Conservation (phyloP, 352 stramenopile genomes). For the Globisporangium yorkense region DNA sequence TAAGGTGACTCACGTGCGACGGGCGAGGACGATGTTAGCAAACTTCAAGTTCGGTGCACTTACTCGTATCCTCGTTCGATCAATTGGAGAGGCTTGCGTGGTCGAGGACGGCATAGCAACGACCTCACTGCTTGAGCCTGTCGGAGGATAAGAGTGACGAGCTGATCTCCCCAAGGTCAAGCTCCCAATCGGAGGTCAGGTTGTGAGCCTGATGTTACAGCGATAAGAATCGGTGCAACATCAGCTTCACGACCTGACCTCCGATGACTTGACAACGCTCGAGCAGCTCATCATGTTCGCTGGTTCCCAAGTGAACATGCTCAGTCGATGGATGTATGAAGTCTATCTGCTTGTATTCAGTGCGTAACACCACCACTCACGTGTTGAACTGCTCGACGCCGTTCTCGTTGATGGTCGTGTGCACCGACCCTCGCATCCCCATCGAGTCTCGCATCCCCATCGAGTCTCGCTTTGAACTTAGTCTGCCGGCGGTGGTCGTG, state of each 20-base stretch:
- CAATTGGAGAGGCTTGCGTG: too few species aligned
- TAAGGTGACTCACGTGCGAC: too few species aligned
- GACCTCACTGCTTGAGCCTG: too few species aligned
- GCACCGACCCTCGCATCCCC: neutral
- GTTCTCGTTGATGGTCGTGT: slow-evolving; percentile 4
- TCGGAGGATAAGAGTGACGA: too few species aligned
- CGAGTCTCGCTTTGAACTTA: neutral
- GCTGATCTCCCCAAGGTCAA: too few species aligned
- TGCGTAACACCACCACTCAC: neutral
- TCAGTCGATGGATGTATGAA: neutral
- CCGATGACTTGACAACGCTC: neutral
- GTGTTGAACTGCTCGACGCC: slow-evolving; percentile 3
- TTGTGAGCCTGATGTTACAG: too few species aligned
- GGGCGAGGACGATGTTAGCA: too few species aligned
- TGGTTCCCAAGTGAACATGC: neutral
- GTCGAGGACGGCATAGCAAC: too few species aligned
- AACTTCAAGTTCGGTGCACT: too few species aligned
- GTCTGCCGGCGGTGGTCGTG: neutral
- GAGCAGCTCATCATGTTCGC: neutral
- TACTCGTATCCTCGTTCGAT: too few species aligned
- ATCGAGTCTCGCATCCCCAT: neutral
- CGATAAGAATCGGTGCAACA: too few species aligned
- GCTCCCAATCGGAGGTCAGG: too few species aligned
- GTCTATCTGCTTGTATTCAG: neutral
- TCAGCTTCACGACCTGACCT: neutral